phyloP scores from a whole-genome alignment of 163 green algal species.

The Chlorella variabilis region DNA sequence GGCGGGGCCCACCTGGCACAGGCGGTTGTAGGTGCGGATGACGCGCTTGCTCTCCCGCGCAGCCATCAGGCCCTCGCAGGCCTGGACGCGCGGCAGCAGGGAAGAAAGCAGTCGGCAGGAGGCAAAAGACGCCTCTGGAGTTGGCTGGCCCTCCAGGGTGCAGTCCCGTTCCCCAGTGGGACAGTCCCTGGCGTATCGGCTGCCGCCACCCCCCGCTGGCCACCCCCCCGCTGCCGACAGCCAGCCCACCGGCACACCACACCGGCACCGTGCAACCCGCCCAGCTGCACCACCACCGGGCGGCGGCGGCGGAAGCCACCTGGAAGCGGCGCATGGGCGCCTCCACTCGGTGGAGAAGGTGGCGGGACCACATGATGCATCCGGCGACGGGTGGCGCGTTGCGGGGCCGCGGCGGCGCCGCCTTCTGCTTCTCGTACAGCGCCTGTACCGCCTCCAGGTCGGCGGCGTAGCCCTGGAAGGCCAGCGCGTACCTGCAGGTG shows the following conservation, averaged over 20 bases:
- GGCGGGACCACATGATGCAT: slow-evolving; percentile 92
- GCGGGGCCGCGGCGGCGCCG: slow-evolving; percentile 74
- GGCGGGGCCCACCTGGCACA: slow-evolving; percentile 65
- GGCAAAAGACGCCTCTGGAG: too few species aligned
- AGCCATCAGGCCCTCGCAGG: slow-evolving; percentile 82
- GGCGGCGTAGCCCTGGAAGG: slow-evolving; percentile 72
- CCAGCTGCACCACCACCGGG: too few species aligned
- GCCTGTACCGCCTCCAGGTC: slow-evolving; percentile 91
- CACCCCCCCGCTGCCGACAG: too few species aligned
- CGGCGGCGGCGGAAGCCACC: too few species aligned
- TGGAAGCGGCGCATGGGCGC: slow-evolving; percentile 91
- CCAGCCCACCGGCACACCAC: too few species aligned
- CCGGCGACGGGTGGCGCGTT: slow-evolving; percentile 87
- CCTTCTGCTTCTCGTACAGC: slow-evolving; percentile 92
- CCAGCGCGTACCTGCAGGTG: slow-evolving; percentile 81
- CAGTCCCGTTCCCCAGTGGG: too few species aligned
- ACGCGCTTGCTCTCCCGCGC: slow-evolving; percentile 89
- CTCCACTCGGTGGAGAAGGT: slow-evolving; percentile 93
- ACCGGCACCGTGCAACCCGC: too few species aligned
- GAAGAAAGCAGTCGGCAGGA: too few species aligned
- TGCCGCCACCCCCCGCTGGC: too few species aligned
- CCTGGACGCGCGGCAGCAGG: slow-evolving; percentile 66
- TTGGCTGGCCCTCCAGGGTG: too few species aligned
- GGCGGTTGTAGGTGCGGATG: slow-evolving; percentile 92
- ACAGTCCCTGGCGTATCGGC: too few species aligned